Evolutionary conservation across 202 grass and related monocot genomes (phyloP).

Genomic region (Dendrocalamus latiflorus): DNA sequence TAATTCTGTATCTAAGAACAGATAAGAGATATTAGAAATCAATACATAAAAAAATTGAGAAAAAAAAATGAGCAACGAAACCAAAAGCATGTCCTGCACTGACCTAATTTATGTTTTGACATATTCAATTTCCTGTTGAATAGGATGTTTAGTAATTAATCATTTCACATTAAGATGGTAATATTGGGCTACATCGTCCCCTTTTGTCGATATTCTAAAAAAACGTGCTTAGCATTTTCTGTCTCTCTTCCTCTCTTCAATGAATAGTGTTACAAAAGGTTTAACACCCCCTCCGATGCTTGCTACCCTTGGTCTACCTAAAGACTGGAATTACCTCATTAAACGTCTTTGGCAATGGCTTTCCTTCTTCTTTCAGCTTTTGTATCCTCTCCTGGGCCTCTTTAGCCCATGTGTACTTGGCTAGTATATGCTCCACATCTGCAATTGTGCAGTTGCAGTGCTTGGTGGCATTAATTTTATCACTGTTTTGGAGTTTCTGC

Average conservation of each 20-base stretch:
- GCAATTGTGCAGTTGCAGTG: too few relatives aligned
- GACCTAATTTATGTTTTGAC: neutral
- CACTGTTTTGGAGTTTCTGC: too few relatives aligned
- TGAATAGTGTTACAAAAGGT: neutral
- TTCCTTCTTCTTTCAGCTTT: constrained; percentile 86
- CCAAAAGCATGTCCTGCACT: too few relatives aligned
- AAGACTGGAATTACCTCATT: constrained; percentile 30
- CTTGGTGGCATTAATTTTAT: too few relatives aligned
- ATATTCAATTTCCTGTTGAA: neutral
- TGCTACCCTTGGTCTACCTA: neutral
- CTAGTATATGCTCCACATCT: too few relatives aligned
- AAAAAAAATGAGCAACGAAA: too few relatives aligned
- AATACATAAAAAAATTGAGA: too few relatives aligned
- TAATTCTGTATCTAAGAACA: too few relatives aligned
- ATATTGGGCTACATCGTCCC: neutral
- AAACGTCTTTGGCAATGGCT: constrained; percentile 74
- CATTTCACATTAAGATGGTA: neutral
- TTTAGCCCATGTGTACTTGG: too few relatives aligned
- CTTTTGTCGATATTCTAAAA: neutral
- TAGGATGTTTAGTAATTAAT: neutral
- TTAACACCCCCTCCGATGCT: neutral
- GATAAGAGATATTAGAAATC: too few relatives aligned
- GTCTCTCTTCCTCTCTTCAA: neutral
- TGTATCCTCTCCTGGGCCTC: constrained; percentile 76
- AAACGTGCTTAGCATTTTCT: neutral